These are phyloP conservation scores for Fusarium xylarioides DNA, from an alignment of 2,329 filamentous ascomycete species.

Conservation along the genomic window DNA sequence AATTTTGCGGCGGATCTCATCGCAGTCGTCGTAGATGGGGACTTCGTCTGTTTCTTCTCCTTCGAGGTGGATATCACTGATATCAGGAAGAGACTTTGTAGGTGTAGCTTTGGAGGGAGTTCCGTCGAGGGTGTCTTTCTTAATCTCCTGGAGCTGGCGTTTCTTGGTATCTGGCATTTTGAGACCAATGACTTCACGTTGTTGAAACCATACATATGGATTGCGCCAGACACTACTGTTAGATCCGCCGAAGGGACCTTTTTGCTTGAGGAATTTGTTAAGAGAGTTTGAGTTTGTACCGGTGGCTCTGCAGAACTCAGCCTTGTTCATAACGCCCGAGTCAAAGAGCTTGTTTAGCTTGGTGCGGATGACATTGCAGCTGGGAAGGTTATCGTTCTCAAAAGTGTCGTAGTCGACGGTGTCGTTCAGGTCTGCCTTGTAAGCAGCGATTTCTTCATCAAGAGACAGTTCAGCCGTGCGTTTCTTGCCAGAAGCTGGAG, in stretches of 20 bases:
- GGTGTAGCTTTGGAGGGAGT: neutral
- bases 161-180: slow-evolving; percentile 10
- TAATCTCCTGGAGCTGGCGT: neutral
- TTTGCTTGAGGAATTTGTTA: neutral
- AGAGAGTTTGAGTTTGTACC: slow-evolving; percentile 1
- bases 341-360: slow-evolving; percentile 16
- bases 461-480: neutral
- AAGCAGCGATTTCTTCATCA: neutral
- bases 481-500: neutral
- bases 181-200: neutral
- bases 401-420: neutral
- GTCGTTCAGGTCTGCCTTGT: neutral
- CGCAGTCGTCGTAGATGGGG: slow-evolving; percentile 1
- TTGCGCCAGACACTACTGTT: neutral
- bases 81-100: neutral
- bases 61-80: neutral
- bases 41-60: neutral
- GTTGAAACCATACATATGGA: slow-evolving; percentile 6
- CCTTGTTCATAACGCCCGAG: neutral
- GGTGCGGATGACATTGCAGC: neutral
- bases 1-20: slow-evolving; percentile 16
- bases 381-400: neutral
- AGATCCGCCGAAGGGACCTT: neutral
- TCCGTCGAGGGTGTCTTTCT: neutral
- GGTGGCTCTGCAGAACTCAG: neutral